Evolutionary conservation across 257 asterid genomes (phyloP), one percentile per base, ranked within the genome.

Genomic region (Petunia axillaris): DNA sequence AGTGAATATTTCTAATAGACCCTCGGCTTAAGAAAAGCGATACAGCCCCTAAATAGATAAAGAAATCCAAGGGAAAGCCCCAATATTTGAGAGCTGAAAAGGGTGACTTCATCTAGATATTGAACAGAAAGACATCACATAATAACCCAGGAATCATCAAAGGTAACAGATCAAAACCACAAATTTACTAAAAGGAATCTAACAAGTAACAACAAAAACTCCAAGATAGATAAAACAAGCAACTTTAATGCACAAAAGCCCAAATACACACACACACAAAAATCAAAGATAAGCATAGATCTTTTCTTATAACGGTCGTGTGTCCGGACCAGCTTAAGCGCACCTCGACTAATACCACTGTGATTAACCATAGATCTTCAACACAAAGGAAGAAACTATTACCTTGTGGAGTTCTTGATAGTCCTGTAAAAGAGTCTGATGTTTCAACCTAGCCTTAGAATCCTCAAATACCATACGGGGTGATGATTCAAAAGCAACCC

Each of bases 361-460:
- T 25, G 25, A 25, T 25, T 25, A 25, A 25, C 25, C 25, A 25
- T 25, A 84, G 78, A 89, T 87, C 87, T 88, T 80, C 54, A 6
- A 73, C 64, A 15, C 8, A 70, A 80, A 63, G 58, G 25, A 0
- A 65, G 53, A 81, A 39, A 80, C 53, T 11, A 60, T 79, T 79
- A 95, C 99, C 96, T 86, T 88, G 39, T 85, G 88, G 89, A 95
- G 83, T 54, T 92, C 93, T 52, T 82, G 87, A 81, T 83, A 95
- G 85, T 93, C 97, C 83, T 88, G 96, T 85, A 89, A 50, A 81
- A 95, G 97, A 58, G 82, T 77, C 82, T 82, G 93, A 83, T 88
- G 91, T 87, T 86, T 95, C 59, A 83, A 78, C 71, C 88, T 87
- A 48, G 85, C 79, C 88, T 82, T 92, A 15, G 87, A 68, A 65